Evolutionary conservation across 495 filamentous ascomycete genomes (phyloP), one percentile per base, ranked within the genome.

Genomic region (Pyrenula aspistea): DNA sequence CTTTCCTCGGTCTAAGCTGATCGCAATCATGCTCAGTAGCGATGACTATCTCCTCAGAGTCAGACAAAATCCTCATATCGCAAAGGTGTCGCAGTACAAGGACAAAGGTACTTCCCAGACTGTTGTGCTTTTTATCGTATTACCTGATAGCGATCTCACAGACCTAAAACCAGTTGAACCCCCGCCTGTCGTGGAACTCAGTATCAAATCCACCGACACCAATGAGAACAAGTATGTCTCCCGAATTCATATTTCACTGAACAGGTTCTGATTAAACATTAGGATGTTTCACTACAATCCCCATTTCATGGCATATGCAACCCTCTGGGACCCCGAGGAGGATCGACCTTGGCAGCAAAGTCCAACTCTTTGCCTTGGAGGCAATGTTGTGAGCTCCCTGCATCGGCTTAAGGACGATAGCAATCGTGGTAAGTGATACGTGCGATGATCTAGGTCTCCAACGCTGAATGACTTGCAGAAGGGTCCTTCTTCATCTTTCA

Each of bases 401-500:
- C 91, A 98, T 71, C 82, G 89, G 53, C 72, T 97, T 59, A 97
- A 97, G 69, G 91, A 97, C 67, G 82, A 86, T 12, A 83, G 92
- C 65, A 95, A 98, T 68, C 82, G 67, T 59, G 85, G 85, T 86
- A 71, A 65, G 73, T 67, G 50, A 47, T n/a, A n/a, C n/a, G n/a
- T n/a, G 15, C 24, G 19, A 11, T 22, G 22, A 50, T 47, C 55
- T 51, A 49, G 19, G 12, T 2, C 2, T 2, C n/a, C 24, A 4
- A 24, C 10, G 53, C 57, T 59, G 24, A 54, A 64, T 65, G 60
- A 68, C 53, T 49, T 25, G 21, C 63, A 80, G 92, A 96, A 77
- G 91, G 90, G 12, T 91, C 87, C 1, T 98, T 94, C 73, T 97
- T 98, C 59, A 88, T 97, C n/a, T 97, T 95, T 70, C 87, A 88